These are phyloP conservation scores for Cicer yamashitae DNA, from an alignment of 306 rosid genomes.

Conservation along the genomic window DNA sequence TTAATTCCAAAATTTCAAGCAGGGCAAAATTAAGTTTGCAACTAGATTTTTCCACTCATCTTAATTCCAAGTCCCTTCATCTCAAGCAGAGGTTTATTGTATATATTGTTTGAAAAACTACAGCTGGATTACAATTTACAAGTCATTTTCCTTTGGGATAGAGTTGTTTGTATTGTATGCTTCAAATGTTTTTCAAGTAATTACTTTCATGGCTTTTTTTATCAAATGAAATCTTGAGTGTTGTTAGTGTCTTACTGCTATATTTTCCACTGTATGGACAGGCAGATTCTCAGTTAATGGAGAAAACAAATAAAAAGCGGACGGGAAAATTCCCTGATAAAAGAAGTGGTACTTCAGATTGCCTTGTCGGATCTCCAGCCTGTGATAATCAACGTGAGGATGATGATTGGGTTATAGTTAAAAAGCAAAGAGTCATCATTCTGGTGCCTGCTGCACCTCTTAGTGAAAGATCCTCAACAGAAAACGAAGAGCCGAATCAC, in stretches of 20 bases:
- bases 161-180: constrained; percentile 21
- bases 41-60: background rate
- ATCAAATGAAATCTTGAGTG: constrained; percentile 32
- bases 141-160: background rate
- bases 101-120: background rate
- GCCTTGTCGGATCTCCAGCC: constrained; percentile 47
- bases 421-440: constrained; percentile 79
- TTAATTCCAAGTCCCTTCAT: constrained; percentile 24
- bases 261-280: constrained; percentile 40
- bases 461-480: constrained; percentile 45
- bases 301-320: constrained; percentile 64
- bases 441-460: constrained; percentile 65
- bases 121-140: constrained; percentile 29
- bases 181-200: background rate
- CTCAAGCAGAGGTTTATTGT: constrained; percentile 23
- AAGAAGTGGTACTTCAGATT: constrained; percentile 41
- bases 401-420: constrained; percentile 82
- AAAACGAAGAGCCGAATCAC: constrained; percentile 54
- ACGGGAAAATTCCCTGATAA: constrained; percentile 48
- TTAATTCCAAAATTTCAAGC: constrained; percentile 12
- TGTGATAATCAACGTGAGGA: constrained; percentile 50
- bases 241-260: constrained; percentile 35
- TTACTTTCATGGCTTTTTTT: constrained; percentile 4
- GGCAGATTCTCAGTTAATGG: constrained; percentile 63
- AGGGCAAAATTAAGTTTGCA: constrained; percentile 8